Evolutionary conservation across 441 rosid genomes (phyloP).

Genomic region (Rhodomyrtus psidioides): DNA sequence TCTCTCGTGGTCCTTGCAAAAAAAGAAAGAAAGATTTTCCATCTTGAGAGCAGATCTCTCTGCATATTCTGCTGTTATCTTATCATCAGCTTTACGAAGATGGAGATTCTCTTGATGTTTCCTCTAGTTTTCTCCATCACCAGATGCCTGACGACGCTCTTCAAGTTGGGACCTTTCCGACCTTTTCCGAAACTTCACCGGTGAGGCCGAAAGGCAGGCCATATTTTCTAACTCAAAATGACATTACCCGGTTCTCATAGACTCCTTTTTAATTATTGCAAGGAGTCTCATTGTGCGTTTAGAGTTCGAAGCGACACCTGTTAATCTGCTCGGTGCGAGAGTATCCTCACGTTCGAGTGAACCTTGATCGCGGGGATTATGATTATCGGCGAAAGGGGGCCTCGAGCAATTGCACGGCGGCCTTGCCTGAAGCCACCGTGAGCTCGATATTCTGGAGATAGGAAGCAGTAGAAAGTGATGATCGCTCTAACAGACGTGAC

Average conservation of each 20-base stretch:
- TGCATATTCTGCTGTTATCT: neutral
- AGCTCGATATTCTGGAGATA: neutral
- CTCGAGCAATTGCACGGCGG: neutral
- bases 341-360: neutral
- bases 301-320: neutral
- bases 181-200: neutral
- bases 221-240: neutral
- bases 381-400: neutral
- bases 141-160: neutral
- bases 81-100: neutral
- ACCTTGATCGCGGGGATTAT: neutral
- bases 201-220: neutral
- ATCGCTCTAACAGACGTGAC: too few species aligned
- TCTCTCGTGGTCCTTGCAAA: neutral
- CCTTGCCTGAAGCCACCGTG: too few species aligned
- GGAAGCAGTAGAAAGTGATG: neutral
- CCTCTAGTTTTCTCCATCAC: neutral
- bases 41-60: neutral
- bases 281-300: rapidly evolving
- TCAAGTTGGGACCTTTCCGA: neutral
- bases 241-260: rapidly evolving
- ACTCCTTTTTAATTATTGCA: neutral
- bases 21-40: neutral
- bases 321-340: neutral
- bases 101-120: neutral